These are phyloP conservation scores for Diplodia scrobiculata DNA, from an alignment of 2,329 filamentous ascomycete species.

Conservation along the genomic window DNA sequence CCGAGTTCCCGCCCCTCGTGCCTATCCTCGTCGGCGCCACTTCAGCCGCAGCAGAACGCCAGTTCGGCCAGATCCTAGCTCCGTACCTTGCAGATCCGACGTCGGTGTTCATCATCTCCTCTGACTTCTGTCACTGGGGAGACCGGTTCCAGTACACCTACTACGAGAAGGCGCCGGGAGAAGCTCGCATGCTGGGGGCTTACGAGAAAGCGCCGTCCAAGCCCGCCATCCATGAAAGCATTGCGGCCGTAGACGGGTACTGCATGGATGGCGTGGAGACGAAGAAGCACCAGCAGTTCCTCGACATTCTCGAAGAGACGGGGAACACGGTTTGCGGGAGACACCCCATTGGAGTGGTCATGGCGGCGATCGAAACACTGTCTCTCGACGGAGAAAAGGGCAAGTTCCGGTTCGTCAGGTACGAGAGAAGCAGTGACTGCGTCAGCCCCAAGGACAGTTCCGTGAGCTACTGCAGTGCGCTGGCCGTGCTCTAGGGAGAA, in stretches of 20 bases:
- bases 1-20: conserved; percentile 71
- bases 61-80: conserved; percentile 69
- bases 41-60: conserved; percentile 64
- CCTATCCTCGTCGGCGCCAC: conserved; percentile 86
- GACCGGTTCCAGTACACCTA: conserved; percentile 78
- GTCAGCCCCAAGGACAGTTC: conserved; percentile 71
- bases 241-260: conserved; percentile 73
- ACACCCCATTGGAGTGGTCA: conserved; percentile 89
- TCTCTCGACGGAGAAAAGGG: conserved; percentile 47
- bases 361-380: conserved; percentile 79
- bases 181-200: conserved; percentile 37
- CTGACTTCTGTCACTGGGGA: conserved; percentile 98
- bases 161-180: conserved; percentile 61
- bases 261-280: conserved; percentile 84
- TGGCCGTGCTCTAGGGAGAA: conserved; percentile 66
- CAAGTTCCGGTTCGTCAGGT: conserved; percentile 77
- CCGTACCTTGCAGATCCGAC: conserved; percentile 74
- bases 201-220: conserved; percentile 42
- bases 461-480: conserved; percentile 93
- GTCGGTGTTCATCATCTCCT: conserved; percentile 85
- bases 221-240: conserved; percentile 76
- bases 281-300: conserved; percentile 70
- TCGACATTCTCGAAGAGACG: conserved; percentile 68
- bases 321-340: conserved; percentile 91
- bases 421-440: conserved; percentile 81